Evolutionary conservation across 1,139 yeast species (phyloP).

Genomic region (Suhomyces bokatorum): DNA sequence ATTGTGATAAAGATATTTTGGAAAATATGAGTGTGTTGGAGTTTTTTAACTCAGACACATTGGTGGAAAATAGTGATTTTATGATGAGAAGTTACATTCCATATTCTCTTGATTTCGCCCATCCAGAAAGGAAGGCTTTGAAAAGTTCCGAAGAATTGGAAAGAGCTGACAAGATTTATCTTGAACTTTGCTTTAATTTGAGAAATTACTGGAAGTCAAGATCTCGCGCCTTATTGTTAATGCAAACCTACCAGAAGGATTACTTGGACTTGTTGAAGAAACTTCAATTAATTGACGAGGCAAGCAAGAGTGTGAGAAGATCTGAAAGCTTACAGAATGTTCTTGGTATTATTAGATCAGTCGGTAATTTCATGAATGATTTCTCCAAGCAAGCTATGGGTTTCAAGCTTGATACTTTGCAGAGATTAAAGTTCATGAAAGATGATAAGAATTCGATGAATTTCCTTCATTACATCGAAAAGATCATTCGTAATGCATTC

Average conservation of each 20-base stretch:
- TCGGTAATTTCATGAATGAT: slow-evolving; percentile 95
- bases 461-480: slow-evolving; percentile 85
- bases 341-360: slow-evolving; percentile 72
- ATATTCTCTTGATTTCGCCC: slow-evolving; percentile 56
- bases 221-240: slow-evolving; percentile 70
- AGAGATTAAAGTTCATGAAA: slow-evolving; percentile 81
- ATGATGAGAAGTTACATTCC: slow-evolving; percentile 70
- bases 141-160: slow-evolving; percentile 66
- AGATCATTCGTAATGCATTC: slow-evolving; percentile 69
- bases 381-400: slow-evolving; percentile 78
- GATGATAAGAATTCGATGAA: slow-evolving; percentile 78
- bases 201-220: slow-evolving; percentile 85
- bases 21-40: slow-evolving; percentile 74
- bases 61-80: slow-evolving; percentile 70
- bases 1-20: slow-evolving; percentile 70
- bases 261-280: slow-evolving; percentile 67
- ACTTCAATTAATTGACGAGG: slow-evolving; percentile 65
- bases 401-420: slow-evolving; percentile 78
- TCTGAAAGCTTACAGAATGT: slow-evolving; percentile 69
- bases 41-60: slow-evolving; percentile 72
- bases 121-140: slow-evolving; percentile 43
- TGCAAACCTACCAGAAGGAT: slow-evolving; percentile 71
- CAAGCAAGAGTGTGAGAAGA: slow-evolving; percentile 57
- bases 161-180: slow-evolving; percentile 76
- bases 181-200: slow-evolving; percentile 76